Percentiles rank a stretch among this genome's conserved stretches.
Evolutionary conservation across 129 eudicot genomes (phyloP).

Genomic region (Ambrosia artemisiifolia): DNA sequence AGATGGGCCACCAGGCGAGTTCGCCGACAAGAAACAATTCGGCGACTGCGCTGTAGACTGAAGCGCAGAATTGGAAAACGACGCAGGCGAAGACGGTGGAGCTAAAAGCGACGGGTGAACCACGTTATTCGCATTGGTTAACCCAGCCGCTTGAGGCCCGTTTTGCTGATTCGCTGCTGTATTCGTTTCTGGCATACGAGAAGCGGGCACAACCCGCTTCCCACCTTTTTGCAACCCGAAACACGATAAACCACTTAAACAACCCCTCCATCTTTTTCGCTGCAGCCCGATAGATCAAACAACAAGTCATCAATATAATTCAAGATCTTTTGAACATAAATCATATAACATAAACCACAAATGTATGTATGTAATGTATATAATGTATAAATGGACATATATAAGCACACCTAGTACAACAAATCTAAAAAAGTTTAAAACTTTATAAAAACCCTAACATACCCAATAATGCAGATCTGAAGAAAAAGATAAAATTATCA

Average conservation of each 20-base stretch:
- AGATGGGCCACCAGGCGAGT: constrained; percentile 92
- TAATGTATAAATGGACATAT: too few species aligned
- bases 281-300: constrained; percentile 34
- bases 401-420: not conserved
- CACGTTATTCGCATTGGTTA: constrained; percentile 52
- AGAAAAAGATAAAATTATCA: constrained; percentile 6
- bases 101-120: constrained; percentile 64
- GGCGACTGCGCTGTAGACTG: constrained; percentile 95
- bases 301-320: not conserved
- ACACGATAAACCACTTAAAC: constrained; percentile 82
- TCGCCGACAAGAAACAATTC: constrained; percentile 68
- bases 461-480: constrained; percentile 36
- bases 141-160: constrained; percentile 57
- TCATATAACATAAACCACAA: not conserved
- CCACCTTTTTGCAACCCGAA: constrained; percentile 89
- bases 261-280: constrained; percentile 92
- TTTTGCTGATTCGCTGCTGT: constrained; percentile 56
- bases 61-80: constrained; percentile 85
- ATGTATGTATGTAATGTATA: too few species aligned
- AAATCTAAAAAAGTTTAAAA: not conserved
- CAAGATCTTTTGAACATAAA: not conserved
- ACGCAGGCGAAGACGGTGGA: constrained; percentile 98
- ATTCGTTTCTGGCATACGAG: constrained; percentile 73
- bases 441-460: not conserved
- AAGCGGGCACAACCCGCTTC: constrained; percentile 85